A percentile compares a stretch with the other conserved stretches of the same genome.
phyloP scores from a whole-genome alignment of 371 early-diverging fungal species.

The Actinomortierella ambigua region DNA sequence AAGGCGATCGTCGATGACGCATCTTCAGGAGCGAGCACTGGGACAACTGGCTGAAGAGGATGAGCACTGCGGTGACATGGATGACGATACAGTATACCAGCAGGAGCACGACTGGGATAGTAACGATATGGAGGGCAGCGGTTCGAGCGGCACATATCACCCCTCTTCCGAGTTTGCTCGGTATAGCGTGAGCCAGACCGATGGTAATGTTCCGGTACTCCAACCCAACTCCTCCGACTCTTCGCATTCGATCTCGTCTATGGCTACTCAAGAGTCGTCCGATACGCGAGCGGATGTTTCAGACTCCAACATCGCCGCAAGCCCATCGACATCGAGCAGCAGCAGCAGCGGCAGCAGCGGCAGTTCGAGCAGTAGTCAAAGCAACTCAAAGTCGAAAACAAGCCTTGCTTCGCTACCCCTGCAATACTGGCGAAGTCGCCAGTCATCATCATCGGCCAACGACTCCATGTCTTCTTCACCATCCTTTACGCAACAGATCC shows the following conservation, averaged over 20 bases:
- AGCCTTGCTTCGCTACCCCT: conserved; percentile 13
- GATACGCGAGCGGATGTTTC: conserved; percentile 1
- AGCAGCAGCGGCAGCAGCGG: conserved; percentile 24
- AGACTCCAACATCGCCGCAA: background rate
- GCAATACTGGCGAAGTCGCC: conserved; percentile 18
- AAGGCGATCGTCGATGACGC: too few species aligned
- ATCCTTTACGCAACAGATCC: conserved; percentile 2
- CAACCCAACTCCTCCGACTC: conserved; percentile 16
- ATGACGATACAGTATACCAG: conserved; percentile 59
- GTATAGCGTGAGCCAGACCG: too few species aligned
- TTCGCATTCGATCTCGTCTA: conserved; percentile 8
- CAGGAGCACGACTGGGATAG: conserved; percentile 51
- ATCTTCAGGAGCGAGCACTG: too few species aligned
- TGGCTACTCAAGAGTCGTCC: background rate
- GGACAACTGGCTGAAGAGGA: conserved; percentile 53
- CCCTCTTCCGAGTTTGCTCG: too few species aligned
- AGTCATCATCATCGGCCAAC: background rate
- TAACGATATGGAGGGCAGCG: too few species aligned
- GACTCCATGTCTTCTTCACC: background rate
- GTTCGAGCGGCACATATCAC: too few species aligned
- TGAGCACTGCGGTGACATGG: conserved; percentile 57
- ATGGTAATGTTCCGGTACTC: background rate
- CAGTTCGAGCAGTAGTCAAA: too few species aligned
- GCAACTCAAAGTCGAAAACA: background rate
- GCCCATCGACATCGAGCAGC: conserved; percentile 6